These are phyloP conservation scores for Protomyces macrosporus DNA, from an alignment of 1,139 yeast species.

Conservation along the genomic window DNA sequence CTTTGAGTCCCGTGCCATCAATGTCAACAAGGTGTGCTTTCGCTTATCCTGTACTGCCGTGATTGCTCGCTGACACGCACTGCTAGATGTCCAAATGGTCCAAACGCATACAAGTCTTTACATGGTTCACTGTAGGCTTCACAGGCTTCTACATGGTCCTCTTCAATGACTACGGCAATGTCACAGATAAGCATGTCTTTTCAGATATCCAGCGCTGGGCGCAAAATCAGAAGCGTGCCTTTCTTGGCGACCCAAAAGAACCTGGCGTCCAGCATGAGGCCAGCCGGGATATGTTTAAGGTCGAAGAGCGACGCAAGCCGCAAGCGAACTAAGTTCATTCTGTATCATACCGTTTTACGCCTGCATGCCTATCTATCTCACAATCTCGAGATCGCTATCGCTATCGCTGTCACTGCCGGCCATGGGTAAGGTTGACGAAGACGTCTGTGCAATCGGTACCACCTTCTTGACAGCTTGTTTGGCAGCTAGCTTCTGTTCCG, in stretches of 20 bases:
- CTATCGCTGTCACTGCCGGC: background rate
- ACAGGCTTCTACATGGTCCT: slow-evolving; percentile 22
- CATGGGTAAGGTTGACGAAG: background rate
- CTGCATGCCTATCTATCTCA: background rate
- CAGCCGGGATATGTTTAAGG: background rate
- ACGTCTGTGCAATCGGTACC: background rate
- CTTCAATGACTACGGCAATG: slow-evolving; percentile 11
- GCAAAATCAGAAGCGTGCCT: background rate
- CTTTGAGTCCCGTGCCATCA: background rate
- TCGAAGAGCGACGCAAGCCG: background rate
- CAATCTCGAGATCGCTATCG: slow-evolving; percentile 14
- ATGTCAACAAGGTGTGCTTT: background rate
- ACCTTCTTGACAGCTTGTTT: background rate
- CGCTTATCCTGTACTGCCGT: background rate
- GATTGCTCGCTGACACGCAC: background rate
- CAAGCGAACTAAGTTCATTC: background rate
- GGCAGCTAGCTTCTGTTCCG: background rate
- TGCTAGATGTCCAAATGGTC: slow-evolving; percentile 8
- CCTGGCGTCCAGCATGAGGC: background rate
- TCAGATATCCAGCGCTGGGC: slow-evolving; percentile 14
- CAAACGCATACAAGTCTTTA: slow-evolving; percentile 11
- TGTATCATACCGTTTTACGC: background rate
- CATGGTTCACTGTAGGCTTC: slow-evolving; percentile 24
- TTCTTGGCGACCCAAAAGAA: background rate
- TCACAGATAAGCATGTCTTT: slow-evolving; percentile 10